Conservation (phyloP, 2,329 filamentous ascomycete genomes). For the Blastomyces gilchristii region DNA sequence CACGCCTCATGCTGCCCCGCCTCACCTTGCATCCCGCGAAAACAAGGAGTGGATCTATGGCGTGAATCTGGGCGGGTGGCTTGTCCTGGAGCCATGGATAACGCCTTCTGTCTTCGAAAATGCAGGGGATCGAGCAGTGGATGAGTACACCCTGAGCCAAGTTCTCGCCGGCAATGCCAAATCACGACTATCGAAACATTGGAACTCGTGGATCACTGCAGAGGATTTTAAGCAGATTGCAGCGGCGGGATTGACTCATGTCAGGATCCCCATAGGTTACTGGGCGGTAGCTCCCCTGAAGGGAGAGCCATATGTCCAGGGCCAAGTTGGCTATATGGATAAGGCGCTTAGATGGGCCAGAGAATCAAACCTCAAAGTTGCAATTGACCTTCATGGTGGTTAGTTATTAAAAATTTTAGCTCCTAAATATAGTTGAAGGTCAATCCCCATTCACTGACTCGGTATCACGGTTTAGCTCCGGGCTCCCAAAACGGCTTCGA, state of each 20-base stretch:
- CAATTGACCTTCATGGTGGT: conserved; percentile 60
- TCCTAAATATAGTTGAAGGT: background rate
- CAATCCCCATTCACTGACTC: background rate
- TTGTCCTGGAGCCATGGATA: conserved; percentile 55
- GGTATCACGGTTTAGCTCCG: conserved; percentile 34
- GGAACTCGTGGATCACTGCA: conserved; percentile 48
- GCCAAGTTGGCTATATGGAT: conserved; percentile 50
- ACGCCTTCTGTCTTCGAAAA: conserved; percentile 51
- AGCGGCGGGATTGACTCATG: conserved; percentile 50
- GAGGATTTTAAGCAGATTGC: conserved; percentile 48
- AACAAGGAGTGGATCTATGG: conserved; percentile 40
- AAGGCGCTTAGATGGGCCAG: conserved; percentile 50
- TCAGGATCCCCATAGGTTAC: conserved; percentile 56
- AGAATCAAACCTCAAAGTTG: conserved; percentile 49
- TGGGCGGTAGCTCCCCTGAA: conserved; percentile 49
- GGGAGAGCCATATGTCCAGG: conserved; percentile 52
- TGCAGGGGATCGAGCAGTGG: conserved; percentile 41
- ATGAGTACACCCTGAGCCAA: conserved; percentile 47
- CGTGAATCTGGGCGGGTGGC: conserved; percentile 57
- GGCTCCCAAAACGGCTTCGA: conserved; percentile 59
- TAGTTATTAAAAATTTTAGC: conserved; percentile 21
- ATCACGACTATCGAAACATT: conserved; percentile 44
- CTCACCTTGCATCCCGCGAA: background rate
- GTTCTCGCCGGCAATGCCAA: conserved; percentile 42
- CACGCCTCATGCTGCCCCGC: background rate